A percentile compares a stretch with the other conserved stretches of the same genome.
These are phyloP conservation scores for Mortierella alpina DNA, from an alignment of 192 early-diverging fungal species.

Conservation along the genomic window DNA sequence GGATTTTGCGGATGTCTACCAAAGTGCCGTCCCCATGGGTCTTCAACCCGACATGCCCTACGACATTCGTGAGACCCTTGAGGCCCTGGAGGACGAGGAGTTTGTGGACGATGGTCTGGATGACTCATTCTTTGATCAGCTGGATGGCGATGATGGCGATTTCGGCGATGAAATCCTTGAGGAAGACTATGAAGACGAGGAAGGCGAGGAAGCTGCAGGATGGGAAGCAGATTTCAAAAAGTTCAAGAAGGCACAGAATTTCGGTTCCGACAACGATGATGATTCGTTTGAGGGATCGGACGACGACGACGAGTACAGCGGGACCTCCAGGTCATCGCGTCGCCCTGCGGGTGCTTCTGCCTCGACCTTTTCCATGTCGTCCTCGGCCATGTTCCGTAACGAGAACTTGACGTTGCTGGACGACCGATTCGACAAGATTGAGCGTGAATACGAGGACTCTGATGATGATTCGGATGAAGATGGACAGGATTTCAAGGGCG, in stretches of 20 bases:
- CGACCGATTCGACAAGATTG: conserved; percentile 91
- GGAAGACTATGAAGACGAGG: conserved; percentile 63
- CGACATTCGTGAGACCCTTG: conserved; percentile 86
- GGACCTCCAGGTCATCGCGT: conserved; percentile 36
- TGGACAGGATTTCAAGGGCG: conserved; percentile 58
- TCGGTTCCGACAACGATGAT: conserved; percentile 29
- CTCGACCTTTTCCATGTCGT: conserved; percentile 88
- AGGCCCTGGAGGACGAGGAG: conserved; percentile 93
- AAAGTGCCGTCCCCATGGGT: conserved; percentile 67
- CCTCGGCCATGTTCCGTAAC: conserved; percentile 94
- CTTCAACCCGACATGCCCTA: conserved; percentile 84
- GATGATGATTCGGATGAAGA: conserved; percentile 66
- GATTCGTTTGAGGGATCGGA: conserved; percentile 63
- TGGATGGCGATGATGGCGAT: conserved; percentile 63
- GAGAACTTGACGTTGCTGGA: conserved; percentile 90
- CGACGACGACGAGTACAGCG: conserved; percentile 52
- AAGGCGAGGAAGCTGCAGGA: conserved; percentile 62
- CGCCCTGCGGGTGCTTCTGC: conserved; percentile 49
- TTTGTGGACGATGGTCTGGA: conserved; percentile 85
- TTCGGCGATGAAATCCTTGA: conserved; percentile 69
- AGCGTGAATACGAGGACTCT: conserved; percentile 68
- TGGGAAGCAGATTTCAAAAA: conserved; percentile 70
- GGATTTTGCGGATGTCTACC: conserved; percentile 75
- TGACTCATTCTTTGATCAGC: conserved; percentile 84
- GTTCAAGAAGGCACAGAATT: conserved; percentile 59